A percentile compares a stretch with the other conserved stretches of the same genome.
Evolutionary conservation across 768 basidiomycete species (phyloP).

Genomic region (Pleurotus tuoliensis): DNA sequence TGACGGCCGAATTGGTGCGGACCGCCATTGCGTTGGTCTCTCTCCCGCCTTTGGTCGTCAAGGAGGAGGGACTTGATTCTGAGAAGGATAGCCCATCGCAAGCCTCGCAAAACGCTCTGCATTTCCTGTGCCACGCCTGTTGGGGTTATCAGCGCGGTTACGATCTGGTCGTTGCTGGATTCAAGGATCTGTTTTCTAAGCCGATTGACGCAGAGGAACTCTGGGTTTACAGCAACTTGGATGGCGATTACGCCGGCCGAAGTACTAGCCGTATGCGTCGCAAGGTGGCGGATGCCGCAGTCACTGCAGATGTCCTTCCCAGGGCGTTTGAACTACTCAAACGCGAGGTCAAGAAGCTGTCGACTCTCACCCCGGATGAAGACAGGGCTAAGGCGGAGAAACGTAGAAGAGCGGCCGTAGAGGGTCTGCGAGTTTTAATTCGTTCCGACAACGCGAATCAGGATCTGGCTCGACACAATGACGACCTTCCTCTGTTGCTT

Average conservation of each 20-base stretch:
- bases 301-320: conserved; percentile 15
- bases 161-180: conserved; percentile 10
- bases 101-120: conserved; percentile 9
- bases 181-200: conserved; percentile 8
- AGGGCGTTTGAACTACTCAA: conserved; percentile 10
- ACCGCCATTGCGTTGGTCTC: conserved; percentile 9
- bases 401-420: conserved; percentile 10
- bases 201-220: conserved; percentile 8
- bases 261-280: conserved; percentile 1
- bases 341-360: background rate
- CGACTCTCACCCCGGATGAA: conserved; percentile 3
- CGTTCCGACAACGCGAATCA: conserved; percentile 11
- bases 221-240: conserved; percentile 13
- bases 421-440: conserved; percentile 14
- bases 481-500: conserved; percentile 9
- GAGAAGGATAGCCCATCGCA: conserved; percentile 4
- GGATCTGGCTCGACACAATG: conserved; percentile 9
- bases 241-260: conserved; percentile 5
- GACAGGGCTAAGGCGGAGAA: background rate
- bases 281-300: conserved; percentile 14
- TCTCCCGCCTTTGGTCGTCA: background rate
- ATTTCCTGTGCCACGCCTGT: conserved; percentile 14
- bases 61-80: background rate
- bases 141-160: conserved; percentile 16
- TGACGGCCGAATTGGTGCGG: conserved; percentile 12